Evolutionary conservation across 352 stramenopile genomes (phyloP), one percentile per base, ranked within the genome.

Genomic region (Globisporangium yorkense): DNA sequence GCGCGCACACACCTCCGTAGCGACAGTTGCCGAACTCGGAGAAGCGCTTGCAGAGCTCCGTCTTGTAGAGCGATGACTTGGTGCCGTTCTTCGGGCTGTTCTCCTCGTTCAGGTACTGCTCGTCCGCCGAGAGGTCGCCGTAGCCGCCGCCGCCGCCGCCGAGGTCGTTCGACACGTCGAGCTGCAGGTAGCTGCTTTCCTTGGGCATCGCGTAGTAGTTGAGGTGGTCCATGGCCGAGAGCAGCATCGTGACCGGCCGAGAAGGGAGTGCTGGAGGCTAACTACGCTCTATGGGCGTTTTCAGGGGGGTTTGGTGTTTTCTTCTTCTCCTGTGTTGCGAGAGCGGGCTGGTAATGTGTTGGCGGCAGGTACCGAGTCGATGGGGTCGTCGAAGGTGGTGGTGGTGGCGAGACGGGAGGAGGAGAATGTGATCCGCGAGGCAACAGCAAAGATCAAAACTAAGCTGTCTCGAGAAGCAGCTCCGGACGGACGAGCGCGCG

Each of bases 21-120:
- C 85, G 82, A 47, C 85, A 94, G 68, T 82, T 91, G 60, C 85
- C 85, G 46, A 92, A 93, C 67, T 94, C 82, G 20, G 76, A 89
- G 61, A 89, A 94, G 59, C 81, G 81, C 68, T 92, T 92, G 70
- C 85, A 94, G 6, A 94, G 70, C 66, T 94, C 85, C 46, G 85
- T 94, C 66, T 94, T 92, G 72, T 92, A 94, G 9, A 92, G 71
- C 59, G 85, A 90, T 52, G 78, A 89, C 67, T 92, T 92, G 55
- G 82, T 90, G 47, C 76, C 80, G 59, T 89, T 92, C 74, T 92
- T 89, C 44, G 80, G 79, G 33, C 76, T 89, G 71, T 89, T 89
- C 59, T 92, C 80, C 59, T 92, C 81, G 64, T 86, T 89, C 61
- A 88, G 60, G 66, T 87, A 88, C 60, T 77, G 51, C 44, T 84